These are phyloP conservation scores for Xanthoconium purpureum DNA, from an alignment of 768 basidiomycete genomes.

Conservation along the genomic window DNA sequence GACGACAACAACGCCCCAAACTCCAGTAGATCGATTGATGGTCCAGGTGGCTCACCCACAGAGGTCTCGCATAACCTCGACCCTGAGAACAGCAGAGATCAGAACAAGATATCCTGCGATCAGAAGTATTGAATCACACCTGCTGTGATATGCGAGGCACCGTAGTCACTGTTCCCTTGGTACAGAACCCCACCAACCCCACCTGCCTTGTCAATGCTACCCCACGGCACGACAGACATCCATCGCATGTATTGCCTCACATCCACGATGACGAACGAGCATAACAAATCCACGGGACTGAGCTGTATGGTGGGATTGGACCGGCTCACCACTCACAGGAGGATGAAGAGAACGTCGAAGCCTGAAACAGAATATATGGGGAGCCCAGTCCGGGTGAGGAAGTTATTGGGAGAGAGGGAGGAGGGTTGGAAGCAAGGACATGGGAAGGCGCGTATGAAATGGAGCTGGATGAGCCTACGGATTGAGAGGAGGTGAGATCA, in stretches of 20 bases:
- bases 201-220: slow-evolving; percentile 75
- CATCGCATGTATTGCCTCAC: slow-evolving; percentile 69
- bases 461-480: slow-evolving; percentile 4
- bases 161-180: background rate
- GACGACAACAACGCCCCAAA: slow-evolving; percentile 53
- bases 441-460: slow-evolving; percentile 4
- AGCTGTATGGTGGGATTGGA: slow-evolving; percentile 72
- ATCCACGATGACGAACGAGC: slow-evolving; percentile 91
- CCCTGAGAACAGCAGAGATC: slow-evolving; percentile 1
- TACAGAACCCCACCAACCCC: slow-evolving; percentile 20
- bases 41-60: background rate
- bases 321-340: slow-evolving; percentile 73
- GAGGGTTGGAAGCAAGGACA: background rate
- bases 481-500: background rate
- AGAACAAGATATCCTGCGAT: background rate
- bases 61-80: background rate
- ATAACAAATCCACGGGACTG: slow-evolving; percentile 90
- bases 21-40: slow-evolving; percentile 25
- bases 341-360: slow-evolving; percentile 82
- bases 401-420: slow-evolving; percentile 8
- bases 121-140: slow-evolving; percentile 7
- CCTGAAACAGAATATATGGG: slow-evolving; percentile 88
- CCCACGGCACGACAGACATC: slow-evolving; percentile 66
- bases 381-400: slow-evolving; percentile 35
- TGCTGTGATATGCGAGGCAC: slow-evolving; percentile 17